A percentile compares a stretch with the other conserved stretches of the same genome.
These are phyloP conservation scores for Metschnikowia cubensis DNA, from an alignment of 805 yeast genomes.

Conservation along the genomic window DNA sequence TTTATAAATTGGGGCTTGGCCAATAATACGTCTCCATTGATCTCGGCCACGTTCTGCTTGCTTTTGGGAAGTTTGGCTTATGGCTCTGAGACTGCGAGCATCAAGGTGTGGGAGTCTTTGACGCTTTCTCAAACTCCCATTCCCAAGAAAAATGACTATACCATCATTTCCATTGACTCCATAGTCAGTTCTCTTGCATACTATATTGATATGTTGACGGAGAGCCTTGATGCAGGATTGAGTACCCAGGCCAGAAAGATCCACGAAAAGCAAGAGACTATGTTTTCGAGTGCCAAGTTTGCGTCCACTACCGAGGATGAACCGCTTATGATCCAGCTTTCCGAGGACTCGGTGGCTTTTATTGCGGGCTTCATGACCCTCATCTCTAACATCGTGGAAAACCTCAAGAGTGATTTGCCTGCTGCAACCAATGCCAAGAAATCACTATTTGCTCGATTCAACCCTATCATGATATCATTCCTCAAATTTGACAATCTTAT, in stretches of 20 bases:
- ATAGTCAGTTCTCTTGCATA: constrained; percentile 52
- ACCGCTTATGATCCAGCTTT: constrained; percentile 47
- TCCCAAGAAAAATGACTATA: constrained; percentile 35
- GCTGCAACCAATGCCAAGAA: constrained; percentile 22
- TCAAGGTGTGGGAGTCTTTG: constrained; percentile 38
- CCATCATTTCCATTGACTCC: constrained; percentile 51
- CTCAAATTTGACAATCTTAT: constrained; percentile 40
- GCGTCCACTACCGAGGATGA: constrained; percentile 15
- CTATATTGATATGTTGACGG: constrained; percentile 46
- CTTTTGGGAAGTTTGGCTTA: constrained; percentile 72
- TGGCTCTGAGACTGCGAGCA: constrained; percentile 51
- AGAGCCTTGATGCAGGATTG: constrained; percentile 33
- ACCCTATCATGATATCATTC: constrained; percentile 31
- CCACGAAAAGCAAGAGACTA: constrained; percentile 34
- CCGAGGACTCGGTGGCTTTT: constrained; percentile 75
- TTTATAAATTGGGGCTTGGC: constrained; percentile 86
- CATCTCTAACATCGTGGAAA: constrained; percentile 37
- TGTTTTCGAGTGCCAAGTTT: constrained; percentile 11
- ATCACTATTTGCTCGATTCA: constrained; percentile 29
- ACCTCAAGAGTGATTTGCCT: constrained; percentile 23
- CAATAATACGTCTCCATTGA: constrained; percentile 68
- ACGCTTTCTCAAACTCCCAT: constrained; percentile 22
- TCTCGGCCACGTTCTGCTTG: constrained; percentile 76
- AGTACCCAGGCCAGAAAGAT: constrained; percentile 26
- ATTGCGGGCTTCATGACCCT: constrained; percentile 71